Evolutionary conservation across 495 filamentous ascomycete species (phyloP).

Genomic region (Neurospora tetraspora): DNA sequence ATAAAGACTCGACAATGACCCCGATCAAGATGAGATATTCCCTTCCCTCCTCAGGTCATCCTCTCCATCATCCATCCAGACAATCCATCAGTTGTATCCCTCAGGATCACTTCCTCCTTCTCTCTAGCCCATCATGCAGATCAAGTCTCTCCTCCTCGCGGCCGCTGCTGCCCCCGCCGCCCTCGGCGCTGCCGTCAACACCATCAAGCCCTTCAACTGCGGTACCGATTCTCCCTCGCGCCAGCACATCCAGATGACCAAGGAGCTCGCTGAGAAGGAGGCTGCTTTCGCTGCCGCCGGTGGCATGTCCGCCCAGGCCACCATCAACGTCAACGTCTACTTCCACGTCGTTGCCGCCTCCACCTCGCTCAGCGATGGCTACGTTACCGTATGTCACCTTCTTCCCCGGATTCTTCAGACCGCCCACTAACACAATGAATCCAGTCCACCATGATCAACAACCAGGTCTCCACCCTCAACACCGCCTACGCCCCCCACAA

Average conservation of each 20-base stretch:
- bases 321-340: constrained; percentile 41
- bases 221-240: constrained; percentile 31
- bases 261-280: constrained; percentile 22
- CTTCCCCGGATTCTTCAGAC: too few relatives aligned
- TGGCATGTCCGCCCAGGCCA: constrained; percentile 11
- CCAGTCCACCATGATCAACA: constrained; percentile 26
- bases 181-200: constrained; percentile 14
- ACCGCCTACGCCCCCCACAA: constrained; percentile 37
- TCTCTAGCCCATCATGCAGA: constrained; percentile 22
- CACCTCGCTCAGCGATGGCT: constrained; percentile 34
- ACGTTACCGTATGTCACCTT: constrained; percentile 32
- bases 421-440: neutral
- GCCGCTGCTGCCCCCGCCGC: constrained; percentile 22
- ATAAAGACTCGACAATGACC: neutral
- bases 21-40: neutral
- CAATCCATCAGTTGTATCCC: neutral
- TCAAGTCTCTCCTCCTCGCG: constrained; percentile 22
- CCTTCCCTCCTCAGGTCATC: neutral
- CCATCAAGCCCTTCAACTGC: constrained; percentile 18
- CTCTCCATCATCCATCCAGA: neutral
- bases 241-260: constrained; percentile 24
- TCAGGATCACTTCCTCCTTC: neutral
- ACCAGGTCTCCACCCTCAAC: constrained; percentile 42
- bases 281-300: constrained; percentile 11
- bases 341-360: constrained; percentile 53